A percentile compares a stretch with the other conserved stretches of the same genome.
Evolutionary conservation across 257 asterid species (phyloP).

Genomic region (Lithospermum erythrorhizon): DNA sequence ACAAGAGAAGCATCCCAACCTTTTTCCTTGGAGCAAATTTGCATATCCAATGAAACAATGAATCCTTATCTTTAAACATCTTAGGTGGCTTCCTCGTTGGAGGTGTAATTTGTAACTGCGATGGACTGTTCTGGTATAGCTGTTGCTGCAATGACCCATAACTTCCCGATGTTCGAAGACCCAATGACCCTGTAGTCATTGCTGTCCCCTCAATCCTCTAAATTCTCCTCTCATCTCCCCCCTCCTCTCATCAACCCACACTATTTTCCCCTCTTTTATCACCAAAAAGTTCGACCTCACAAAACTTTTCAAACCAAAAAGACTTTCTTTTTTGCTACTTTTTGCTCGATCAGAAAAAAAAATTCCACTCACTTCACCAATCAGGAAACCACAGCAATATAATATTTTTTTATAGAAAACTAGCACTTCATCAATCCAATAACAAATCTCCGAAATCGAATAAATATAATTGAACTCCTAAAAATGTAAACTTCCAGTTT

Average conservation of each 20-base stretch:
- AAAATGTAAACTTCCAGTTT: background rate
- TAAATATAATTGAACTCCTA: background rate
- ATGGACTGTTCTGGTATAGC: conserved; percentile 45
- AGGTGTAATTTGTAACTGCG: conserved; percentile 48
- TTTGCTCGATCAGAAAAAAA: too few species aligned
- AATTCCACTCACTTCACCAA: background rate
- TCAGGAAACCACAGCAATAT: background rate
- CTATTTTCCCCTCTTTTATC: background rate
- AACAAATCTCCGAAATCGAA: background rate
- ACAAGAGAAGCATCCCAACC: conserved; percentile 81
- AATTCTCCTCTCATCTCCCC: conserved; percentile 38
- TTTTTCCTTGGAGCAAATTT: conserved; percentile 80
- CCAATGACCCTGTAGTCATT: conserved; percentile 90
- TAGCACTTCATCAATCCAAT: background rate
- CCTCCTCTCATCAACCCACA: conserved; percentile 6
- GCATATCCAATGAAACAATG: conserved; percentile 58
- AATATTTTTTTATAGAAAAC: background rate
- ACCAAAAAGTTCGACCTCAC: background rate
- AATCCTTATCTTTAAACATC: conserved; percentile 85
- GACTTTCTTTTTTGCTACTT: background rate
- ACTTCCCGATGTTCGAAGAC: conserved; percentile 96
- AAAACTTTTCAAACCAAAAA: too few species aligned
- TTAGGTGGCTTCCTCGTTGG: conserved; percentile 54
- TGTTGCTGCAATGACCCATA: conserved; percentile 78
- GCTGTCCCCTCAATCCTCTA: conserved; percentile 39